Conservation (phyloP, 495 filamentous ascomycete species). For the Penicillium pancosmium region DNA sequence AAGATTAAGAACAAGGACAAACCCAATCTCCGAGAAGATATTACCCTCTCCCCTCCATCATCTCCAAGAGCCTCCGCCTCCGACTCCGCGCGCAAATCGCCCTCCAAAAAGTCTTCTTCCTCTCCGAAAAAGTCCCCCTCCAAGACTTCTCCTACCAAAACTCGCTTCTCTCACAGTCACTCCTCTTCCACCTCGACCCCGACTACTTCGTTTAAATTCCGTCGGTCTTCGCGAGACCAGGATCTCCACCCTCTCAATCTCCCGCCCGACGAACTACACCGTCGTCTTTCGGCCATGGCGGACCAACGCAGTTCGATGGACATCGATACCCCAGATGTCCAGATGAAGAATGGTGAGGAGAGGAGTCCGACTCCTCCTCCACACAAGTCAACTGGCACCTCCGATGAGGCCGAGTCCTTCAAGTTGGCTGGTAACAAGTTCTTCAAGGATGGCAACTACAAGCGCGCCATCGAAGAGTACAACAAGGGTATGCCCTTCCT, state of each 20-base stretch:
- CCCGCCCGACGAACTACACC: constrained; percentile 79
- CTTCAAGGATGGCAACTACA: constrained; percentile 90
- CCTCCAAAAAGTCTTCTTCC: constrained; percentile 19
- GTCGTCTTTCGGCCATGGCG: constrained; percentile 68
- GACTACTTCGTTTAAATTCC: constrained; percentile 22
- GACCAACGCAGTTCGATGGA: constrained; percentile 72
- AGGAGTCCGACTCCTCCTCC: constrained; percentile 77
- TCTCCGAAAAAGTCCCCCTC: constrained; percentile 28
- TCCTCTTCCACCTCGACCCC: constrained; percentile 36
- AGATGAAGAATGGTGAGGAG: constrained; percentile 54
- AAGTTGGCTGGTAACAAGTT: constrained; percentile 94
- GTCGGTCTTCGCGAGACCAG: constrained; percentile 60
- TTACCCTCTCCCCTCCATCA: neutral
- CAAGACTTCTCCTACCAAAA: constrained; percentile 33
- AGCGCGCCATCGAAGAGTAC: constrained; percentile 85
- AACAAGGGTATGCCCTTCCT: constrained; percentile 71
- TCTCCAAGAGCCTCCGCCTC: constrained; percentile 30
- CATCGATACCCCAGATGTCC: constrained; percentile 64
- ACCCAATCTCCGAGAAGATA: neutral
- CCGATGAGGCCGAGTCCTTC: constrained; percentile 79
- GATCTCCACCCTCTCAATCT: constrained; percentile 84
- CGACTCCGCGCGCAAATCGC: constrained; percentile 27
- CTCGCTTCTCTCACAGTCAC: constrained; percentile 37
- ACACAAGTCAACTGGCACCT: constrained; percentile 64
- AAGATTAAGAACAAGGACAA: constrained; percentile 5